Percentiles rank a stretch among this genome's conserved stretches.
Evolutionary conservation across 1,284 basidiomycete genomes (phyloP).

Genomic region (Melampsora abietis-canadensis): DNA sequence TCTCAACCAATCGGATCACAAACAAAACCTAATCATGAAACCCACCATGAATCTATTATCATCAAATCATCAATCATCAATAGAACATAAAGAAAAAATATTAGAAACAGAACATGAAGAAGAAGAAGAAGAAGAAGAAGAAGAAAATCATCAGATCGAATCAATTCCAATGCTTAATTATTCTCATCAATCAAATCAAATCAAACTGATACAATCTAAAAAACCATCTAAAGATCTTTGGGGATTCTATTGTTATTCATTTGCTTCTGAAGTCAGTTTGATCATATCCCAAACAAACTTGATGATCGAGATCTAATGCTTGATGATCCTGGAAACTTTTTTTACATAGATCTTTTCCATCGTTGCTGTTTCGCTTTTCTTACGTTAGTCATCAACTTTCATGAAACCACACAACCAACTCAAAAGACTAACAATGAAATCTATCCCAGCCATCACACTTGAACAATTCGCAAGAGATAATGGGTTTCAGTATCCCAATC

Average conservation of each 20-base stretch:
- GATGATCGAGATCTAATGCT: neutral
- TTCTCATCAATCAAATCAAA: neutral
- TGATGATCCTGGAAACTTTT: neutral
- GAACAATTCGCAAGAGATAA: conserved; percentile 80
- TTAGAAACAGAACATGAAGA: no score
- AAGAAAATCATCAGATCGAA: neutral
- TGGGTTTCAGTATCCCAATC: conserved; percentile 66
- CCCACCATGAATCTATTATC: no score
- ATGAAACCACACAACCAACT: neutral
- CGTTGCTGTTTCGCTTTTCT: conserved; percentile 18
- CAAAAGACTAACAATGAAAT: conserved; percentile 4
- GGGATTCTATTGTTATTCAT: conserved; percentile 38
- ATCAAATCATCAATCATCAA: no score
- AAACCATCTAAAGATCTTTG: conserved; percentile 1
- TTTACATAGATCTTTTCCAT: conserved; percentile 31
- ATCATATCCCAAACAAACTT: neutral
- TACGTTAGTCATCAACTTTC: conserved; percentile 7
- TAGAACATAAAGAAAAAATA: no score
- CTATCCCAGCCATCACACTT: conserved; percentile 65
- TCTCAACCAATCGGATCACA: no score
- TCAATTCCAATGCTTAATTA: neutral
- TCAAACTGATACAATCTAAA: neutral
- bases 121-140: neutral
- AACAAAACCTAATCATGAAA: no score
- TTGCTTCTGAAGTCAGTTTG: conserved; percentile 12